Evolutionary conservation across 768 basidiomycete species (phyloP).

Genomic region (Termitomyces sp.): DNA sequence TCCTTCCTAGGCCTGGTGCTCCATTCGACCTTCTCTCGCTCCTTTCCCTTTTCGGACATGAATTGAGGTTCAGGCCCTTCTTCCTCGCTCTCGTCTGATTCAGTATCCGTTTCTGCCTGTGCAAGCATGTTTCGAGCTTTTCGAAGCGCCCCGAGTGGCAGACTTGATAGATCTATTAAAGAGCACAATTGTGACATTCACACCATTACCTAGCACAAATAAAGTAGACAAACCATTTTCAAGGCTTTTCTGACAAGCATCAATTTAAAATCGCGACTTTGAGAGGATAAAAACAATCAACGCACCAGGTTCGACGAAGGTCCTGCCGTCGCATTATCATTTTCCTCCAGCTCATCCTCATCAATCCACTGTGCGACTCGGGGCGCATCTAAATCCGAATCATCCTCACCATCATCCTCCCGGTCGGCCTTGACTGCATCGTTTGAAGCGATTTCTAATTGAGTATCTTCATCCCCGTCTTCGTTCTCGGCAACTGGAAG

Average conservation of each 20-base stretch:
- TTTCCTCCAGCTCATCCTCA: conserved; percentile 36
- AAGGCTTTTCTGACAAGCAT: conserved; percentile 1
- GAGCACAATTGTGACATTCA: background rate
- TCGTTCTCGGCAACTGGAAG: conserved; percentile 1
- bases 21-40: conserved; percentile 35
- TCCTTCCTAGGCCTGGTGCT: conserved; percentile 35
- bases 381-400: conserved; percentile 44
- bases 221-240: conserved; percentile 3
- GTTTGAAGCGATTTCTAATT: conserved; percentile 4
- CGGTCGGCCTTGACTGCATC: conserved; percentile 19
- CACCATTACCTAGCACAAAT: background rate
- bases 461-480: conserved; percentile 1
- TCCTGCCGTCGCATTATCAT: conserved; percentile 22
- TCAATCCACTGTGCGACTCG: conserved; percentile 60
- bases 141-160: conserved; percentile 62
- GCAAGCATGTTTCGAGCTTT: conserved; percentile 56
- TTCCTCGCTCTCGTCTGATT: conserved; percentile 12
- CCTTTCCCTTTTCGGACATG: conserved; percentile 7
- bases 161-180: conserved; percentile 43
- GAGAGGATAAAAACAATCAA: conserved; percentile 5
- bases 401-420: conserved; percentile 15
- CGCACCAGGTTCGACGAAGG: conserved; percentile 23
- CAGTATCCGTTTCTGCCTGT: conserved; percentile 29
- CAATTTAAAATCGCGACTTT: background rate
- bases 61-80: conserved; percentile 3